Evolutionary conservation across 1,284 basidiomycete species (phyloP).

Genomic region (Leccinum pallidistipes): DNA sequence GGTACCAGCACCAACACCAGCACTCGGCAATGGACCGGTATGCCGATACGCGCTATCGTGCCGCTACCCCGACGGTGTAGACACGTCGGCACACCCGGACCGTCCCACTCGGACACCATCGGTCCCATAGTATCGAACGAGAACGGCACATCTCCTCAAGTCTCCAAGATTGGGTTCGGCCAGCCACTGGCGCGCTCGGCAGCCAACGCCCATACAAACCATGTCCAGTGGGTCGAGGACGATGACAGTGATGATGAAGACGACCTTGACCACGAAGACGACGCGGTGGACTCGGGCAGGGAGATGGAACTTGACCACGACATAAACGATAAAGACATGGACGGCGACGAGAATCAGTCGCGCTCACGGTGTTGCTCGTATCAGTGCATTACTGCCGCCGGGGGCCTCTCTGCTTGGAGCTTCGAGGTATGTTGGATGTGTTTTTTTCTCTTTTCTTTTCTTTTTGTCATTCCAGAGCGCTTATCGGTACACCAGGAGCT

Average conservation of each 20-base stretch:
- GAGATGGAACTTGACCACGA: neutral
- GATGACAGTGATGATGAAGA: neutral
- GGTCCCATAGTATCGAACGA: neutral
- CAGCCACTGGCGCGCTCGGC: neutral
- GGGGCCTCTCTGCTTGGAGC: slow-evolving; percentile 28
- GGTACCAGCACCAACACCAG: neutral
- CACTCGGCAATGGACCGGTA: slow-evolving; percentile 21
- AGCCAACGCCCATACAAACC: neutral
- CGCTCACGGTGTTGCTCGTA: slow-evolving; percentile 14
- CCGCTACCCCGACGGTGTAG: slow-evolving; percentile 21
- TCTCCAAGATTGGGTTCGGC: neutral
- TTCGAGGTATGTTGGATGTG: slow-evolving; percentile 24
- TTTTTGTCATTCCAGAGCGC: neutral
- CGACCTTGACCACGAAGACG: neutral
- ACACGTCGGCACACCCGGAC: neutral
- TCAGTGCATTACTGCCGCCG: slow-evolving; percentile 31
- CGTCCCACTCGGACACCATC: neutral
- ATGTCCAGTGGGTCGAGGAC: neutral
- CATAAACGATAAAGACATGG: neutral
- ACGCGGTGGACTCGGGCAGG: neutral
- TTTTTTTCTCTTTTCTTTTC: too few species aligned
- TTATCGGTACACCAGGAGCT: slow-evolving; percentile 18
- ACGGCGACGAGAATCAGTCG: neutral
- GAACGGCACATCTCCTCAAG: neutral
- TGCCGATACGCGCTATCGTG: slow-evolving; percentile 25